These are phyloP conservation scores for Podospora tetraspora DNA, from an alignment of 495 filamentous ascomycete species.

Conservation along the genomic window DNA sequence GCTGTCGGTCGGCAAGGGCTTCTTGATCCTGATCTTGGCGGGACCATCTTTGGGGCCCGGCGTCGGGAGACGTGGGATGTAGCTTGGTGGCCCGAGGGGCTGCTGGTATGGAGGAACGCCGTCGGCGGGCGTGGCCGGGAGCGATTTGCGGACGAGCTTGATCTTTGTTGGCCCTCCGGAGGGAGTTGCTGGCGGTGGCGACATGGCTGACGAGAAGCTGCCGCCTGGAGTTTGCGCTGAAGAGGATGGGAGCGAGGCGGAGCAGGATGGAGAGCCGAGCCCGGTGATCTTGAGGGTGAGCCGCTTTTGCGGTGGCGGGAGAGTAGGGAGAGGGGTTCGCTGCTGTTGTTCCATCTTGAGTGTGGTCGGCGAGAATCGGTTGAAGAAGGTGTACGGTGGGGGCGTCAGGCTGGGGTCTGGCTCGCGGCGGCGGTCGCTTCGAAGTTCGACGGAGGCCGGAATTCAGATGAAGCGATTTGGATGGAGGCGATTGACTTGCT, in stretches of 20 bases:
- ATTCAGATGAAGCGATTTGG: background rate
- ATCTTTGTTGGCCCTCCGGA: constrained; percentile 43
- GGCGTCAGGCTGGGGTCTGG: background rate
- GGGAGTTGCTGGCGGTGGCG: constrained; percentile 32
- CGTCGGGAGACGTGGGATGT: background rate
- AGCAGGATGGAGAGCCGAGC: constrained; percentile 7
- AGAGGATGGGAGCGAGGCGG: constrained; percentile 11
- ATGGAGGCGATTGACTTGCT: background rate
- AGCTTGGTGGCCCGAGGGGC: background rate
- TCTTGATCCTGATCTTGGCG: constrained; percentile 30
- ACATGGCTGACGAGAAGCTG: constrained; percentile 19
- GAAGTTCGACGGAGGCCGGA: background rate
- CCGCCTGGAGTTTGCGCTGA: constrained; percentile 12
- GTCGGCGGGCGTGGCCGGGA: constrained; percentile 43
- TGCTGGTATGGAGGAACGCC: constrained; percentile 12
- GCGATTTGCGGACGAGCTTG: constrained; percentile 45
- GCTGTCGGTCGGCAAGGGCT: constrained; percentile 34
- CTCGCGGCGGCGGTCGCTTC: background rate
- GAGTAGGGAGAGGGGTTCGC: background rate
- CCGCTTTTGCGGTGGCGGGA: constrained; percentile 18
- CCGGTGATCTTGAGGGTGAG: constrained; percentile 25
- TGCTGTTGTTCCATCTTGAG: constrained; percentile 18
- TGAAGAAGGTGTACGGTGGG: background rate
- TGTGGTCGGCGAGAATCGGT: background rate
- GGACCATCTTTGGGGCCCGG: constrained; percentile 24